Evolutionary conservation across 2,329 filamentous ascomycete species (phyloP), one percentile per base, ranked within the genome.

Genomic region (Nothophaeocryptopus gaeumannii): DNA sequence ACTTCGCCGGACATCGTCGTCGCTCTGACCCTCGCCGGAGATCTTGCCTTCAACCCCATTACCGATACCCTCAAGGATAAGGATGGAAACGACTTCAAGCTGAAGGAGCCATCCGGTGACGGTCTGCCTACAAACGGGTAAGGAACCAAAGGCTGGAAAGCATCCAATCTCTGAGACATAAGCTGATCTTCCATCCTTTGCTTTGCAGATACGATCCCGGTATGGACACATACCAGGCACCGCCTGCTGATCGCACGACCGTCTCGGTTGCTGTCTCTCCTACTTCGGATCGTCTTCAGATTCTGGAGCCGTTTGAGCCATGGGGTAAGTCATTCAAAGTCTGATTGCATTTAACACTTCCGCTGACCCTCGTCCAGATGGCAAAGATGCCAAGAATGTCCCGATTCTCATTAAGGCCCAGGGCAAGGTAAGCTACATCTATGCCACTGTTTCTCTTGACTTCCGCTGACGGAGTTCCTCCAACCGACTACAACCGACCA

Each of bases 361-460:
- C 37, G 31, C 41, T 45, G 41, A 45, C 41, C 41, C 8, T 4
- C 5, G 20, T 4, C 32, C 30, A 43, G 41, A 53, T 11, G 89
- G 90, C 73, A 93, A 96, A 80, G 92, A 97, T 69, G 87, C 86
- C 55, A 74, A 73, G 33, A 82, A 90, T 68, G 77, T 95, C 54
- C 91, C 91, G 54, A 95, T 99, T 67, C 79, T 99, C 59, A 96
- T 97, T 82, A 99, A 99, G 85, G 82, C 86, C 58, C 75, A 93
- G 75, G 92, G 92, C 74, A 96, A 97, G 84, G 41, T 44, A 44
- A 26, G 41, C 13, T 11, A 26, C 14, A n/a, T n/a, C 96, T 67
- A 61, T 62, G 63, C 20, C 20, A 26, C 20, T 26, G 20, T 60
- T 32, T 9, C 11, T n/a, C 36, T 36, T 2, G 9, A 9, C 11